Evolutionary conservation across 495 filamentous ascomycete species (phyloP).

Genomic region (Astrothelium macrocarpum): DNA sequence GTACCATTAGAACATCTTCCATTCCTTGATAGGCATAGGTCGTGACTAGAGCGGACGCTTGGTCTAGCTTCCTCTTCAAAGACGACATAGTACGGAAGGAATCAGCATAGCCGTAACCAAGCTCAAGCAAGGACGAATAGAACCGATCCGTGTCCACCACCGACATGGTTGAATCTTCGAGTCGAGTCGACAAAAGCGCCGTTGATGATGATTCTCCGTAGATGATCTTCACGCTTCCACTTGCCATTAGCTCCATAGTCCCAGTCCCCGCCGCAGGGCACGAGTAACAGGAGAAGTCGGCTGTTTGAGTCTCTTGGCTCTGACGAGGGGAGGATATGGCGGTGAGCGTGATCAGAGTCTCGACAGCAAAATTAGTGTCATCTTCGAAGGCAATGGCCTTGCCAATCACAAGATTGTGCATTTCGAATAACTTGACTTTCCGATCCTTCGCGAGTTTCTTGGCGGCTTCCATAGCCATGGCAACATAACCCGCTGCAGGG

Average conservation of each 20-base stretch:
- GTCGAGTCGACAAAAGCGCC: neutral
- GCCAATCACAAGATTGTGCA: neutral
- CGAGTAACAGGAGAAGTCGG: neutral
- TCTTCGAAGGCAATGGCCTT: neutral
- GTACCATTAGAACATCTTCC: neutral
- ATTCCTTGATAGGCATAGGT: neutral
- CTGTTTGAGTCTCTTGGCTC: neutral
- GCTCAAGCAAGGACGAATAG: neutral
- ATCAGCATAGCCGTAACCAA: neutral
- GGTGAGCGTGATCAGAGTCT: neutral
- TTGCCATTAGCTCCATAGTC: neutral
- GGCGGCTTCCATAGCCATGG: conserved; percentile 35
- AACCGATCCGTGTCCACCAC: neutral
- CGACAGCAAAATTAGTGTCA: neutral
- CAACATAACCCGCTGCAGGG: conserved; percentile 35
- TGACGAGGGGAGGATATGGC: neutral
- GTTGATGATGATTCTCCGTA: neutral
- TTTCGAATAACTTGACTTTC: neutral
- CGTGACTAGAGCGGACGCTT: neutral
- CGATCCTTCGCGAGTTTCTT: neutral
- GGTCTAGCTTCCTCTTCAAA: neutral
- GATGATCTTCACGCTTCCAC: neutral
- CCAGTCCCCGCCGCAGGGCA: too few species aligned
- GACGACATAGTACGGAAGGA: neutral
- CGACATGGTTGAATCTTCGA: too few species aligned